phyloP scores from a whole-genome alignment of 768 basidiomycete genomes.

The Amanita phalloides region DNA sequence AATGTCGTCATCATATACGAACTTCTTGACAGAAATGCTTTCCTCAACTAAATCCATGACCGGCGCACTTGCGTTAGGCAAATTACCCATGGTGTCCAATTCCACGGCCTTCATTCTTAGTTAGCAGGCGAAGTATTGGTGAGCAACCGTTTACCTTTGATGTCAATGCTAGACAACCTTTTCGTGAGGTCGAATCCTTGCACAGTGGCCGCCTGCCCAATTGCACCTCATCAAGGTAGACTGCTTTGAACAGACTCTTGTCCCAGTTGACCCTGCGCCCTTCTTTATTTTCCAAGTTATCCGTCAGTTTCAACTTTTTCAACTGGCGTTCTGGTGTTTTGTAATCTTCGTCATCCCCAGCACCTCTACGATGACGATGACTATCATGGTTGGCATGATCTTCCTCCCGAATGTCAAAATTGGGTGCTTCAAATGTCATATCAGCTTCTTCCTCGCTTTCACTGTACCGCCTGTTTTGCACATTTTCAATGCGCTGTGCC shows the following conservation, averaged over 20 bases:
- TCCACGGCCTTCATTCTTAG: slow-evolving; percentile 33
- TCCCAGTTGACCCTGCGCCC: slow-evolving; percentile 70
- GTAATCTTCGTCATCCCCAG: slow-evolving; percentile 79
- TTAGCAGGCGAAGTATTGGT: neutral
- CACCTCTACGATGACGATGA: slow-evolving; percentile 42
- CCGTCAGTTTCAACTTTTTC: slow-evolving; percentile 30
- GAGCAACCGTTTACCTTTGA: slow-evolving; percentile 40
- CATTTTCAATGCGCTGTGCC: slow-evolving; percentile 35
- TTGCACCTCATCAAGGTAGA: slow-evolving; percentile 55
- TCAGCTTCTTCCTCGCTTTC: slow-evolving; percentile 13
- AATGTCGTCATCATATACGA: slow-evolving; percentile 68
- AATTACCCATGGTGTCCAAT: slow-evolving; percentile 67
- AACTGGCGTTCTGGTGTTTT: slow-evolving; percentile 35
- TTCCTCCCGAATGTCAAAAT: slow-evolving; percentile 14
- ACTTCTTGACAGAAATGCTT: slow-evolving; percentile 65
- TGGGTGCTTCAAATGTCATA: neutral
- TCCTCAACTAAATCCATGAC: slow-evolving; percentile 49
- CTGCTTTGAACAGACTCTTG: slow-evolving; percentile 47
- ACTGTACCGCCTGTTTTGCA: slow-evolving; percentile 18
- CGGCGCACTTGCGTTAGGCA: slow-evolving; percentile 45
- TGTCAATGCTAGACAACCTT: slow-evolving; percentile 58
- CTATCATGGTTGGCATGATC: slow-evolving; percentile 10
- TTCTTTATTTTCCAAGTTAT: slow-evolving; percentile 23
- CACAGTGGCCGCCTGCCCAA: slow-evolving; percentile 33
- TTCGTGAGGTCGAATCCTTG: slow-evolving; percentile 31